phyloP scores from a whole-genome alignment of 352 stramenopile genomes.

The Albugo laibachii region DNA sequence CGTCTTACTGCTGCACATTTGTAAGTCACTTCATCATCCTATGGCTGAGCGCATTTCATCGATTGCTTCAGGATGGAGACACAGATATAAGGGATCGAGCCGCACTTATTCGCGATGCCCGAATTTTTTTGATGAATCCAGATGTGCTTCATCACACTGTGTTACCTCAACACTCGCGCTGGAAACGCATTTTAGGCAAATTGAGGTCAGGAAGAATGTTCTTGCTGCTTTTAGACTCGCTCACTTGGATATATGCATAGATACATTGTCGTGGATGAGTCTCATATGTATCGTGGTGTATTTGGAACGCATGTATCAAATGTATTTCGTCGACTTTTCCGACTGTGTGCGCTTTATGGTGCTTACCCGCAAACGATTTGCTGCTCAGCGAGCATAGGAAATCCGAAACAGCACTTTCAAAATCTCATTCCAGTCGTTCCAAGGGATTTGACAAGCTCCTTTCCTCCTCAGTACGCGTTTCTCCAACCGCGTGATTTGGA shows the following conservation, averaged over 20 bases:
- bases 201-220: slow-evolving; percentile 63
- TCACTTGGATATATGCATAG: slow-evolving; percentile 10
- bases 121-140: slow-evolving; percentile 97
- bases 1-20: slow-evolving; percentile 39
- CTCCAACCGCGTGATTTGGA: slow-evolving; percentile 27
- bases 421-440: slow-evolving; percentile 68
- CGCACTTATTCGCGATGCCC: slow-evolving; percentile 61
- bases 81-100: slow-evolving; percentile 79
- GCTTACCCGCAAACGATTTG: slow-evolving; percentile 79
- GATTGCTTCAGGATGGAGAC: slow-evolving; percentile 80
- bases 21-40: slow-evolving; percentile 13
- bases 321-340: slow-evolving; percentile 81
- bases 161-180: slow-evolving; percentile 83
- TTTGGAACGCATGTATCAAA: slow-evolving; percentile 71
- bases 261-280: slow-evolving; percentile 65
- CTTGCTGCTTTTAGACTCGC: background rate
- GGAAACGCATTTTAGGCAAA: slow-evolving; percentile 72
- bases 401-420: slow-evolving; percentile 83
- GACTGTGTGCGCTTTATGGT: slow-evolving; percentile 69
- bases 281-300: slow-evolving; percentile 88
- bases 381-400: slow-evolving; percentile 92
- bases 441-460: background rate
- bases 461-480: slow-evolving; percentile 9
- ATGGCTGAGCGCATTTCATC: background rate
- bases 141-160: slow-evolving; percentile 97